Base-by-base conservation (phyloP, 2,329 filamentous ascomycete species). In the Aspergillus hortae region DNA sequence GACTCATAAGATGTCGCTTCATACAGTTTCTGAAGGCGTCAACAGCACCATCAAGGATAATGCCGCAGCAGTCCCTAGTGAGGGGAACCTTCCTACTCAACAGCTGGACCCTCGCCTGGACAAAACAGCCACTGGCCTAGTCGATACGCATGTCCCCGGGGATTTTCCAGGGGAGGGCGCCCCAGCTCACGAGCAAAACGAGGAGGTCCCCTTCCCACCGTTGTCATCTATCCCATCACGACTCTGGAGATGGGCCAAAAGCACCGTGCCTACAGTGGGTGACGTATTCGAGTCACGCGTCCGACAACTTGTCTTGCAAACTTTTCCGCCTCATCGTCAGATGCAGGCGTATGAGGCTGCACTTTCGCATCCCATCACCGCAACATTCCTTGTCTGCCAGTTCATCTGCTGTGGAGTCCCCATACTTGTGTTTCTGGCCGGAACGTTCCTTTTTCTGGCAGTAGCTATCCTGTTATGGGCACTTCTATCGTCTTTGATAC, bases 361-460 rank as follows among this genome's bases (percentile, higher is more conserved):
- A 12, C 48, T 67, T 47, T 61, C 62, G 14, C 60, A 62, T 1
- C 67, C 67, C 4, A 64, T 67, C 27, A 63, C 66, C 2, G 58
- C 66, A 15, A 67, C 64, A 11, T 69, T 70, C 25, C 50, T 69
- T 12, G 53, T 68, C 17, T 67, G 65, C 27, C 67, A 70, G 46
- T 46, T 63, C 40, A 61, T 70, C 15, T 70, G 67, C 48, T 68
- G 66, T 19, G 67, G 66, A 2, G 62, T 70, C 5, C 67, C 67
- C n/a, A 35, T 69, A 21, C 47, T 70, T 10, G 59, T 70, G 0
- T 70, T 70, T 17, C 35, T 69, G 19, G 66, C 62, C 0, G 67
- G 67, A 0, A 63, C 67, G 19, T 62, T 68, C 25, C 14, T 69
- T 4, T 68, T 70, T 46, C 67, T 67, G 0, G 64, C 63, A 3